Conservation (phyloP, 805 yeast genomes). For the Lipomyces sp. region DNA sequence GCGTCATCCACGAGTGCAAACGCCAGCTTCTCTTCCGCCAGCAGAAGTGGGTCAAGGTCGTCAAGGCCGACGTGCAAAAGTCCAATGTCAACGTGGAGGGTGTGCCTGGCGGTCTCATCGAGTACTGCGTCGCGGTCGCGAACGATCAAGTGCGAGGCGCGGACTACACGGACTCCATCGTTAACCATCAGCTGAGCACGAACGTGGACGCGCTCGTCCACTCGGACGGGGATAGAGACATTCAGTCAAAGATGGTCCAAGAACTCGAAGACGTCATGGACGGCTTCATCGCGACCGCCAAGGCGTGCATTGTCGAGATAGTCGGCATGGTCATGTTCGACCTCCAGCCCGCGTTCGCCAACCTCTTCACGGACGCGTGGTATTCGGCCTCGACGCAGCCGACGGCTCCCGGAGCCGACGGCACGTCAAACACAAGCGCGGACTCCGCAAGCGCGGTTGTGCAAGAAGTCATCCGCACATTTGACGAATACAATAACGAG, state of each 20-base stretch:
- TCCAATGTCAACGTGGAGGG: slow-evolving; percentile 48
- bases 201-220: slow-evolving; percentile 34
- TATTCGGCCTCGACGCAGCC: slow-evolving; percentile 46
- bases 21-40: slow-evolving; percentile 59
- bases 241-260: slow-evolving; percentile 18
- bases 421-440: background rate
- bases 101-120: slow-evolving; percentile 73
- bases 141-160: slow-evolving; percentile 78
- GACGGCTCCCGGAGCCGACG: slow-evolving; percentile 12
- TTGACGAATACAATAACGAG: slow-evolving; percentile 71
- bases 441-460: slow-evolving; percentile 36
- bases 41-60: slow-evolving; percentile 54
- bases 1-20: slow-evolving; percentile 72
- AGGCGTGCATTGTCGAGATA: slow-evolving; percentile 55
- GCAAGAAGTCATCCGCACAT: slow-evolving; percentile 63
- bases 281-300: slow-evolving; percentile 72
- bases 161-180: slow-evolving; percentile 65
- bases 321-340: slow-evolving; percentile 69
- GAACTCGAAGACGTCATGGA: slow-evolving; percentile 63
- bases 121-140: slow-evolving; percentile 76
- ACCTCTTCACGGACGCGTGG: slow-evolving; percentile 69
- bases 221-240: slow-evolving; percentile 17
- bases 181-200: slow-evolving; percentile 58
- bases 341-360: slow-evolving; percentile 56
- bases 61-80: slow-evolving; percentile 40